Conservation (phyloP, 1,284 basidiomycete species). For the Apiotrichum sp. region DNA sequence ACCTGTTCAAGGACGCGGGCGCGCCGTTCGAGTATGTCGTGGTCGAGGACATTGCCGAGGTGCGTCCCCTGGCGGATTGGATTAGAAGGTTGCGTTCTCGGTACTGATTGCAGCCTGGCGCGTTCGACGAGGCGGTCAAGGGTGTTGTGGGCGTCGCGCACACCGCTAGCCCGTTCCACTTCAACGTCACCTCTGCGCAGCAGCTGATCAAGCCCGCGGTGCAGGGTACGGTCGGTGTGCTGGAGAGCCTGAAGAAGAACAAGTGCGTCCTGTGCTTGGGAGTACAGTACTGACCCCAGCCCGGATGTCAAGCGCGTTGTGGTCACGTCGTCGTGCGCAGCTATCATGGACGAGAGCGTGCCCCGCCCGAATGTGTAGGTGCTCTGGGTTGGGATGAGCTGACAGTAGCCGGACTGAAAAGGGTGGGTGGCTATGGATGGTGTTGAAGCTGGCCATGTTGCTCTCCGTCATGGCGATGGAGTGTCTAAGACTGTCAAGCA, state of each 20-base stretch:
- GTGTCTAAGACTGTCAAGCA: too few relatives aligned
- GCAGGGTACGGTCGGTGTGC: conserved; percentile 57
- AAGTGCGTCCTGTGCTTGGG: conserved; percentile 43
- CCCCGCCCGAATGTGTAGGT: conserved; percentile 9
- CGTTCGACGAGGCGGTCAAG: conserved; percentile 64
- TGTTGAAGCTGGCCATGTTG: too few relatives aligned
- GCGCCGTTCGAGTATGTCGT: conserved; percentile 52
- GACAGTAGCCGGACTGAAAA: conserved; percentile 18
- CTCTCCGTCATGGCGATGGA: too few relatives aligned
- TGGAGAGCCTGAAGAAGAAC: conserved; percentile 54
- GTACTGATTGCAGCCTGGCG: conserved; percentile 51
- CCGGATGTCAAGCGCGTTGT: conserved; percentile 59
- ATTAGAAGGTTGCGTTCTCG: background rate
- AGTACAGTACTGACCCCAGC: conserved; percentile 18
- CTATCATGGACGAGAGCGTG: conserved; percentile 48
- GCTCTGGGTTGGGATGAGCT: background rate
- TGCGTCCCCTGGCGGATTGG: conserved; percentile 14
- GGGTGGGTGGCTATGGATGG: background rate
- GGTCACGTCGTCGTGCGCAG: conserved; percentile 56
- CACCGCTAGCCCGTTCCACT: conserved; percentile 31
- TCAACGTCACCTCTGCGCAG: conserved; percentile 36
- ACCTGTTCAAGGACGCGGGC: conserved; percentile 50
- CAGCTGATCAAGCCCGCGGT: conserved; percentile 61
- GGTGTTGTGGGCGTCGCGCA: conserved; percentile 57
- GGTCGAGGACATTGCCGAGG: conserved; percentile 56